Percentiles rank a stretch among this genome's conserved stretches.
These are phyloP conservation scores for Rhododendron williamsianum DNA, from an alignment of 148 eudicot genomes.

Conservation along the genomic window DNA sequence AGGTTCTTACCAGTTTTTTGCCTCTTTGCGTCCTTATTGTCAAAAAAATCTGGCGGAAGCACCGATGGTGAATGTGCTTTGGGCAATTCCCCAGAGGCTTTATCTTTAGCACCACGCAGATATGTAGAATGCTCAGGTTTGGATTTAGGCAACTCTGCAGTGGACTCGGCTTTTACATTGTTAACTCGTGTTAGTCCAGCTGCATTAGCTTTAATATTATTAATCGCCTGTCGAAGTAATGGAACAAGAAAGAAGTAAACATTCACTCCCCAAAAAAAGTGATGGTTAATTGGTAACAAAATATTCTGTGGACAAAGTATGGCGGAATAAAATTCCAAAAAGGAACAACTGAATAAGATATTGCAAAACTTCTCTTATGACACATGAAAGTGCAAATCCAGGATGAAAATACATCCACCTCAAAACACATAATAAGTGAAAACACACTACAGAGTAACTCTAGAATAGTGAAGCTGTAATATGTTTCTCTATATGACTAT, in stretches of 20 bases:
- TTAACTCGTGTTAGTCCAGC: slow-evolving; percentile 35
- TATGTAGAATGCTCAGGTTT: slow-evolving; percentile 29
- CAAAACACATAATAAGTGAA: neutral
- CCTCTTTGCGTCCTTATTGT: slow-evolving; percentile 51
- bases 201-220: slow-evolving; percentile 69
- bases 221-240: slow-evolving; percentile 50
- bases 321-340: neutral
- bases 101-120: slow-evolving; percentile 24
- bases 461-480: neutral
- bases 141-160: slow-evolving; percentile 31
- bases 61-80: slow-evolving; percentile 41
- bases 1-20: slow-evolving; percentile 54
- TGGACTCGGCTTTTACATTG: slow-evolving; percentile 42
- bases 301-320: neutral
- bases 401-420: neutral
- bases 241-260: neutral
- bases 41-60: slow-evolving; percentile 80
- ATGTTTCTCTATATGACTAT: neutral
- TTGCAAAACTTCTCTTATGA: neutral
- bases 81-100: slow-evolving; percentile 28
- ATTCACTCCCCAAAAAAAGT: neutral
- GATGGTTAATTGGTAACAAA: neutral
- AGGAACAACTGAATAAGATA: neutral
- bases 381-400: neutral
- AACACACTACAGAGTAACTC: neutral